Evolutionary conservation across 371 early-diverging fungal genomes (phyloP), one percentile per base, ranked within the genome.

Genomic region (Circinella minor): DNA sequence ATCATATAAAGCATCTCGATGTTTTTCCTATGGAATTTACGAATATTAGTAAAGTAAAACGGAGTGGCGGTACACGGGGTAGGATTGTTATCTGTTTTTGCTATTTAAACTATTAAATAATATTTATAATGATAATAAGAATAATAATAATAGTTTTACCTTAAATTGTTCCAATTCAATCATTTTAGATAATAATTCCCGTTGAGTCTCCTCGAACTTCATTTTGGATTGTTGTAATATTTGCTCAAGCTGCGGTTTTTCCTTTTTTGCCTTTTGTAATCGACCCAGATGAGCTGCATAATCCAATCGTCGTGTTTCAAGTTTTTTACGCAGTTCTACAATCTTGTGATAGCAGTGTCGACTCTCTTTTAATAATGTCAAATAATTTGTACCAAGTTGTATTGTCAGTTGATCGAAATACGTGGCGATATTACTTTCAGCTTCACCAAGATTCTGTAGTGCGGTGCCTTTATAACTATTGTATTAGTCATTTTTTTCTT

Each of bases 191-290:
- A 87, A 74, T 39, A 93, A 57, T 61, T 91, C 87, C 61, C 89
- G 86, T 63, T 88, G 83, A 17, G 94, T 89, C 72, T 98, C 97
- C 64, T 97, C 96, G 71, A 97, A 98, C 74, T 96, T 96, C n/a
- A 88, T 79, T 75, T 94, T 95, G 5, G 97, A 91, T 0, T 91
- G 89, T 48, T 95, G 90, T 75, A 93, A 83, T 48, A 96, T 95
- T 69, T 98, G 96, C 71, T 96, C 97, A 63, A 94, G 83, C 48
- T 92, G 91, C 7, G 95, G 92, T 55, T 91, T 94, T 71, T 97
- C 96, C 80, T 95, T 96, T 77, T 95, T 95, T 34, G 90, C 86
- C 73, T 93, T 94, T 71, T 94, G 92, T 11, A 94, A 87, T 71
- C 93, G 91, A 79, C 87, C 89, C 43, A 92, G 78, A 76, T 96